Evolutionary conservation across 805 yeast species (phyloP), one percentile per base, ranked within the genome.

Genomic region (Ascoidea tarda): DNA sequence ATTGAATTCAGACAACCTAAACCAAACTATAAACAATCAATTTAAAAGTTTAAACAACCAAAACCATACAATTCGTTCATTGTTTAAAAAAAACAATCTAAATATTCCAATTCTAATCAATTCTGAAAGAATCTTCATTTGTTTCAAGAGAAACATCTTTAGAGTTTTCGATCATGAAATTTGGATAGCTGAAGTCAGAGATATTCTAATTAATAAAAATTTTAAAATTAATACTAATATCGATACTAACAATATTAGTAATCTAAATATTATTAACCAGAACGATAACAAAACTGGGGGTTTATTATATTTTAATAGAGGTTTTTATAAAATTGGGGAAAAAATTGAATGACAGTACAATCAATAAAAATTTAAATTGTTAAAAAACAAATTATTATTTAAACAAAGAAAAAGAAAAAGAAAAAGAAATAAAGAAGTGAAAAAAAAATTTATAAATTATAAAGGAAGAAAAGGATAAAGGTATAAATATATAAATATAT

Each of bases 81-180:
- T 38, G 8, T 10, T 38, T 10, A 38, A 38, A 38, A 8, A 38
- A 38, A 38, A 38, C 8, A 38, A 38, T 38, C 14, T 67, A 5
- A 59, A 69, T 44, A 65, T 82, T 6, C 93, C 95, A 0, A 66
- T 85, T 0, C 60, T 86, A 53, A 69, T 69, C 28, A 71, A 75
- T 31, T 74, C 80, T 42, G 89, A 82, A 56, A 68, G 79, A 49
- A 76, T 81, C 1, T 66, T 86, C 55, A 74, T 86, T 16, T 86
- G 93, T 63, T 70, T 75, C 52, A 77, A 76, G 51, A 69, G 65
- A 48, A 68, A 72, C 32, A 77, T 75, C 4, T 73, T 84, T 50
- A 63, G 64, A 8, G 82, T 88, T 0, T 89, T 85, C 55, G 88
- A 85, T 61, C 98, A 91, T 67, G 96, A 90, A 63, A 79, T 91